Conservation (phyloP, 2,329 filamentous ascomycete species). For the Trichoderma asperellum region DNA sequence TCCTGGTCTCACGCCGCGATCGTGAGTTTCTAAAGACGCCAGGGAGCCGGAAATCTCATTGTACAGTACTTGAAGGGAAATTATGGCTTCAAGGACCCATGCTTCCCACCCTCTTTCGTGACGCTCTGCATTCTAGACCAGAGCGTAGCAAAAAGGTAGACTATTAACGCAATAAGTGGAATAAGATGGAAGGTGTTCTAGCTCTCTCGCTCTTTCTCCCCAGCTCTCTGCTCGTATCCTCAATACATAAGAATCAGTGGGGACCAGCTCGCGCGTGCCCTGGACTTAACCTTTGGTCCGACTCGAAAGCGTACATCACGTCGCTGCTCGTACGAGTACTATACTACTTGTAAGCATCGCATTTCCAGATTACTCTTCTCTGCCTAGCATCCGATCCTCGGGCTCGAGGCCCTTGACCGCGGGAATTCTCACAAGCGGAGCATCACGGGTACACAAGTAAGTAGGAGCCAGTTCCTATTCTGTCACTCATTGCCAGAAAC, state of each 20-base stretch:
- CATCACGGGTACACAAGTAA: background rate
- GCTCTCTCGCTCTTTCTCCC: background rate
- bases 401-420: constrained; percentile 35
- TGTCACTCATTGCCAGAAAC: background rate
- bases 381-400: constrained; percentile 9
- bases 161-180: background rate
- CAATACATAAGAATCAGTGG: constrained; percentile 28
- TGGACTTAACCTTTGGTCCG: background rate
- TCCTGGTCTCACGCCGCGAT: constrained; percentile 23
- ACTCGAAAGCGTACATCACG: background rate
- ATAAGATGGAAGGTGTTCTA: background rate
- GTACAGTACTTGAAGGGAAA: constrained; percentile 28
- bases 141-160: constrained; percentile 3
- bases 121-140: constrained; percentile 16
- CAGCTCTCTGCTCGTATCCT: background rate
- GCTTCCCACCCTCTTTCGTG: constrained; percentile 25
- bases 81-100: constrained; percentile 24
- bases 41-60: constrained; percentile 5
- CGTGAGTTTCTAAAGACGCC: constrained; percentile 12
- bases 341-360: background rate
- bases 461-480: constrained; percentile 5
- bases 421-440: constrained; percentile 30
- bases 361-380: background rate
- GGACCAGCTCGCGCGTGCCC: constrained; percentile 6
- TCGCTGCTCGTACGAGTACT: constrained; percentile 3